Evolutionary conservation across 208 protist genomes (phyloP).

Genomic region (Crithidia acanthocephali): DNA sequence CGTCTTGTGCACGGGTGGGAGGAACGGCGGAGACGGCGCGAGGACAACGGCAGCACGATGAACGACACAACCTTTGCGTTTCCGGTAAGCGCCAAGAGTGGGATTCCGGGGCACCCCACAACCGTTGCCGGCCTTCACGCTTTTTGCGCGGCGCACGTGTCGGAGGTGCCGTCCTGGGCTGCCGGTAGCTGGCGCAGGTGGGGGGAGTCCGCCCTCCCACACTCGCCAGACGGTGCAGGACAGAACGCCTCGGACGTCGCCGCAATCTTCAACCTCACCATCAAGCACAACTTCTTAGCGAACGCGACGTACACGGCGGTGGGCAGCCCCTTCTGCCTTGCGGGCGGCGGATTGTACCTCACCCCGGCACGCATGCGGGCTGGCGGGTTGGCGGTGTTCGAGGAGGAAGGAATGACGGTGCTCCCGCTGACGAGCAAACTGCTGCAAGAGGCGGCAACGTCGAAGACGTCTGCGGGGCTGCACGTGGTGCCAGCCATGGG

Average conservation of each 20-base stretch:
- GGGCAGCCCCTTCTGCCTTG: slow-evolving; percentile 25
- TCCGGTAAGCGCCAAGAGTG: not conserved
- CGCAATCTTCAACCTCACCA: slow-evolving; percentile 8
- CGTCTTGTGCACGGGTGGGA: not conserved
- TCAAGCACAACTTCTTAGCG: not conserved
- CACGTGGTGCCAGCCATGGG: slow-evolving; percentile 35
- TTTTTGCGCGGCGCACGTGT: slow-evolving; percentile 26
- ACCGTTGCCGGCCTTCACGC: slow-evolving; percentile 18
- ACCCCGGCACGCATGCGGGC: slow-evolving; percentile 16
- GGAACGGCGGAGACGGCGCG: not conserved
- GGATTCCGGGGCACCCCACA: not conserved
- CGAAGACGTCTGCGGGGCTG: not conserved
- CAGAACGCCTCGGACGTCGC: not conserved
- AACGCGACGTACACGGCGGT: slow-evolving; percentile 31
- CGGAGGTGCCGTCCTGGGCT: slow-evolving; percentile 18
- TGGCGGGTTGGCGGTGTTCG: slow-evolving; percentile 17
- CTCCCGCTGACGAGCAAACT: slow-evolving; percentile 17
- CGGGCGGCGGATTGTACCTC: slow-evolving; percentile 18
- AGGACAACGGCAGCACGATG: no score
- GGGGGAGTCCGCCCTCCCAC: not conserved
- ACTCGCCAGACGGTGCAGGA: not conserved
- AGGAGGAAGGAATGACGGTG: slow-evolving; percentile 10
- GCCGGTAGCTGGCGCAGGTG: slow-evolving; percentile 12
- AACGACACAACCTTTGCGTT: not conserved
- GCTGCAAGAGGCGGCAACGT: not conserved